A percentile compares a stretch with the other conserved stretches of the same genome.
Conservation (phyloP, 306 rosid genomes). For the Ochetophila trinervis region DNA sequence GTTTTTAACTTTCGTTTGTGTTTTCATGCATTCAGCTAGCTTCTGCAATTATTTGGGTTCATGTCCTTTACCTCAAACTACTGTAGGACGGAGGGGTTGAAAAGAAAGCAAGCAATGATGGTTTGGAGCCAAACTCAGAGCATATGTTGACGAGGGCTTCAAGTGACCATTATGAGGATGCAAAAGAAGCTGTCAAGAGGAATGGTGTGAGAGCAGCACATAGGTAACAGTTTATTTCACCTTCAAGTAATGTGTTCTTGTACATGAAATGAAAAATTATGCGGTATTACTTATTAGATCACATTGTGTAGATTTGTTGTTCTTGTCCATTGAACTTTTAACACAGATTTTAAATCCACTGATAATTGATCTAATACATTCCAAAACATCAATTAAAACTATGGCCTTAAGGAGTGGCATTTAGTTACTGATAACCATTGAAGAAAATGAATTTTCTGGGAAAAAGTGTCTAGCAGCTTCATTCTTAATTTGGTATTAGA, state of each 20-base stretch:
- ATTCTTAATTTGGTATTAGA: neutral
- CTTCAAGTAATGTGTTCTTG: slow-evolving; percentile 4
- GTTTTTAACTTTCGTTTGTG: slow-evolving; percentile 82
- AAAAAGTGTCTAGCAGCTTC: neutral
- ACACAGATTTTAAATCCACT: too few species aligned
- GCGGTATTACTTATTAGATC: neutral
- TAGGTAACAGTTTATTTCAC: slow-evolving; percentile 42
- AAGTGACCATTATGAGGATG: slow-evolving; percentile 44
- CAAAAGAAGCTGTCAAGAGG: slow-evolving; percentile 51
- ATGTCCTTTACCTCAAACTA: slow-evolving; percentile 99
- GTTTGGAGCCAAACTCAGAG: slow-evolving; percentile 50
- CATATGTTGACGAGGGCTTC: slow-evolving; percentile 39
- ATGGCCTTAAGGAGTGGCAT: too few species aligned
- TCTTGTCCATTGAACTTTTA: too few species aligned
- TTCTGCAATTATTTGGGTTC: slow-evolving; percentile 99
- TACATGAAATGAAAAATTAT: neutral
- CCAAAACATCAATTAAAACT: too few species aligned
- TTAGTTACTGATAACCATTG: neutral
- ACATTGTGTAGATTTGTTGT: neutral
- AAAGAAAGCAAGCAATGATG: slow-evolving; percentile 48
- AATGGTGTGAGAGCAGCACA: slow-evolving; percentile 66
- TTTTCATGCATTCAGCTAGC: slow-evolving; percentile 96
- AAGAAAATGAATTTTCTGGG: neutral
- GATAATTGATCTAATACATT: too few species aligned
- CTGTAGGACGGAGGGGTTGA: slow-evolving; percentile 98